phyloP scores from a whole-genome alignment of 352 stramenopile species.

The Elongisporangium prolatum region DNA sequence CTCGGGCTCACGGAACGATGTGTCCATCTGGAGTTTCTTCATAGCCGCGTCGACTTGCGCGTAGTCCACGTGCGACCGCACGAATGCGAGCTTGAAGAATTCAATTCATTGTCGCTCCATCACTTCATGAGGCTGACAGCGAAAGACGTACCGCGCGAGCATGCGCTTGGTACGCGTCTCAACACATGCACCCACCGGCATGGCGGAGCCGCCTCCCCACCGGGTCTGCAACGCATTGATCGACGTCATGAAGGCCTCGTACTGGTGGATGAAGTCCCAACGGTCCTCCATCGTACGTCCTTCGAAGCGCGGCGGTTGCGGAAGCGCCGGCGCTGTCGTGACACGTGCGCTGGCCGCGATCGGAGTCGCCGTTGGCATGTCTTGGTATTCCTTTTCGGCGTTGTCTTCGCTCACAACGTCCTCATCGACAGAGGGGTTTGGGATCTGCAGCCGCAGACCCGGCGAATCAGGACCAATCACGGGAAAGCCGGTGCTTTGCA shows the following conservation, averaged over 20 bases:
- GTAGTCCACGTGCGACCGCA: not conserved
- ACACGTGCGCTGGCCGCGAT: not conserved
- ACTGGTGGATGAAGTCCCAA: slow-evolving; percentile 1
- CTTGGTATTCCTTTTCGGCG: not conserved
- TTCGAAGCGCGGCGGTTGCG: not conserved
- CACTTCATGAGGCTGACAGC: not conserved
- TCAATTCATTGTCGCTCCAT: not conserved
- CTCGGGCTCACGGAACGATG: not conserved
- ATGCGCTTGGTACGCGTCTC: not conserved
- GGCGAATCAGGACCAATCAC: not conserved
- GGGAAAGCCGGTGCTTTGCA: not conserved
- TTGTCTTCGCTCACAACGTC: no score
- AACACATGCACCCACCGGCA: not conserved
- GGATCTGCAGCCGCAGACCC: slow-evolving; percentile 1
- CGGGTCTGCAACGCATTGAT: slow-evolving; percentile 1
- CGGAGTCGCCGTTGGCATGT: not conserved
- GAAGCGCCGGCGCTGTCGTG: not conserved
- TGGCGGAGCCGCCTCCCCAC: not conserved
- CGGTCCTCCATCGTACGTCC: slow-evolving; percentile 1
- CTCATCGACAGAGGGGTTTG: not conserved
- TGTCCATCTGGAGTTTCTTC: slow-evolving; percentile 1
- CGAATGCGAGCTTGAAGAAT: not conserved
- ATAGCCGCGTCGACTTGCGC: not conserved
- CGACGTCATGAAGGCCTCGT: not conserved
- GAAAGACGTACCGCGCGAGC: not conserved